phyloP scores from a whole-genome alignment of 2,329 filamentous ascomycete species.

The Tricladium varicosporioides region DNA sequence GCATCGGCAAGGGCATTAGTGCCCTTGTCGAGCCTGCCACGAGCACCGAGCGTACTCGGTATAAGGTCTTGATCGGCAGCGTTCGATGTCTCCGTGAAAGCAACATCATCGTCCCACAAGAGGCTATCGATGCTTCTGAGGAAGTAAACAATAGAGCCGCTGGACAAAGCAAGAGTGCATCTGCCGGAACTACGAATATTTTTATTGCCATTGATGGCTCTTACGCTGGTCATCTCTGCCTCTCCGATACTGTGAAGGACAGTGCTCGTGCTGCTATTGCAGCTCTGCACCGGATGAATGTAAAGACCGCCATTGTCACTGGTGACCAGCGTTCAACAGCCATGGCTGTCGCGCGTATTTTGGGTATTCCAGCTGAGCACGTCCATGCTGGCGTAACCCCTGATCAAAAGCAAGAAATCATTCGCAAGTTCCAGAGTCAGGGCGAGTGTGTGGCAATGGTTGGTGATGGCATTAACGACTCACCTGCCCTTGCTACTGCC shows the following conservation, averaged over 20 bases:
- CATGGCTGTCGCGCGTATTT: slow-evolving; percentile 74
- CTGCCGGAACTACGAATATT: slow-evolving; percentile 80
- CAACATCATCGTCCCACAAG: slow-evolving; percentile 62
- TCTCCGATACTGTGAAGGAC: slow-evolving; percentile 89
- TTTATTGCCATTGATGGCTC: slow-evolving; percentile 82
- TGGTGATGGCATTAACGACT: slow-evolving; percentile 98
- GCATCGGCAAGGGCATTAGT: slow-evolving; percentile 80
- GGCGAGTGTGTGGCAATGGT: slow-evolving; percentile 92
- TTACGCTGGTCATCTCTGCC: slow-evolving; percentile 79
- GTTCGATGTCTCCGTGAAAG: slow-evolving; percentile 71
- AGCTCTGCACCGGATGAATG: slow-evolving; percentile 79
- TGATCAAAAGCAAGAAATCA: slow-evolving; percentile 84
- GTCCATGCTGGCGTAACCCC: slow-evolving; percentile 88
- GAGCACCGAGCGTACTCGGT: slow-evolving; percentile 65
- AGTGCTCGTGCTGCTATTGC: slow-evolving; percentile 78
- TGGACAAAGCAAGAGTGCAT: slow-evolving; percentile 32
- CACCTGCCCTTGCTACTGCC: slow-evolving; percentile 87
- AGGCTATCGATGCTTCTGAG: slow-evolving; percentile 63
- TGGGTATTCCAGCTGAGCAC: slow-evolving; percentile 74
- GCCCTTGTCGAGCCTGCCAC: slow-evolving; percentile 77
- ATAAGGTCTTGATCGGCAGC: slow-evolving; percentile 83
- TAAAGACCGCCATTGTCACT: slow-evolving; percentile 88
- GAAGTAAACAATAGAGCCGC: slow-evolving; percentile 49
- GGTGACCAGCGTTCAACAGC: slow-evolving; percentile 88
- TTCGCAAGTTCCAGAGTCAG: slow-evolving; percentile 69